phyloP scores from a whole-genome alignment of 208 protist genomes.

The Trypanosoma brucei region DNA sequence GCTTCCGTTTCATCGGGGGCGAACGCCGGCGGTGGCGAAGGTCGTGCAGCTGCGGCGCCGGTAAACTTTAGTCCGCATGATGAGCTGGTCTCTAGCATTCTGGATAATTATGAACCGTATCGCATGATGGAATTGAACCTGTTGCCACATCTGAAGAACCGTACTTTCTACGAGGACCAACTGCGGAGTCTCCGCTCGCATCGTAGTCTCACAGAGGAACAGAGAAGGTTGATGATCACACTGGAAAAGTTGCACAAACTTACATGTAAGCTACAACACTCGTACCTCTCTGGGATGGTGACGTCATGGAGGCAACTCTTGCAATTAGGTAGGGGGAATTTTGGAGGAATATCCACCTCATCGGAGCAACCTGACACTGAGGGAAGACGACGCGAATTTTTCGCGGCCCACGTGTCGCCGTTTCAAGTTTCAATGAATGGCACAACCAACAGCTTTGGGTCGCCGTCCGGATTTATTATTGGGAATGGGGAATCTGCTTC shows the following conservation, averaged over 20 bases:
- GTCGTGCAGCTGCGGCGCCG: slow-evolving; percentile 10
- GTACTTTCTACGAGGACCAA: slow-evolving; percentile 62
- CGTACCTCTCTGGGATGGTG: slow-evolving; percentile 18
- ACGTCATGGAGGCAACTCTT: slow-evolving; percentile 13
- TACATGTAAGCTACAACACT: slow-evolving; percentile 18
- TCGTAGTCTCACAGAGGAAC: slow-evolving; percentile 24
- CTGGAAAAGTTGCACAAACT: slow-evolving; percentile 5
- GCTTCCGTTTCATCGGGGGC: background rate
- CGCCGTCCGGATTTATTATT: background rate
- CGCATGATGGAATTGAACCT: slow-evolving; percentile 70
- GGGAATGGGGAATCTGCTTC: background rate
- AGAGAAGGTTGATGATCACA: slow-evolving; percentile 20
- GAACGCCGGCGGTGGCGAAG: background rate
- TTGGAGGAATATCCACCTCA: background rate
- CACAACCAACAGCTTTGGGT: background rate
- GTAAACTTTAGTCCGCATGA: slow-evolving; percentile 51
- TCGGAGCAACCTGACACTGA: background rate
- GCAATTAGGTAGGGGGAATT: slow-evolving; percentile 13
- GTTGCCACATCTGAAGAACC: slow-evolving; percentile 51
- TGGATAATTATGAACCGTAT: slow-evolving; percentile 78
- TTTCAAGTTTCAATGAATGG: background rate
- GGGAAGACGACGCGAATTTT: background rate
- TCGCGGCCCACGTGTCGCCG: background rate
- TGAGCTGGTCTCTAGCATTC: slow-evolving; percentile 46
- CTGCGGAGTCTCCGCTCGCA: slow-evolving; percentile 38